A percentile compares a stretch with the other conserved stretches of the same genome.
phyloP scores from a whole-genome alignment of 371 early-diverging fungal species.

The Mucor lusitanicus region DNA sequence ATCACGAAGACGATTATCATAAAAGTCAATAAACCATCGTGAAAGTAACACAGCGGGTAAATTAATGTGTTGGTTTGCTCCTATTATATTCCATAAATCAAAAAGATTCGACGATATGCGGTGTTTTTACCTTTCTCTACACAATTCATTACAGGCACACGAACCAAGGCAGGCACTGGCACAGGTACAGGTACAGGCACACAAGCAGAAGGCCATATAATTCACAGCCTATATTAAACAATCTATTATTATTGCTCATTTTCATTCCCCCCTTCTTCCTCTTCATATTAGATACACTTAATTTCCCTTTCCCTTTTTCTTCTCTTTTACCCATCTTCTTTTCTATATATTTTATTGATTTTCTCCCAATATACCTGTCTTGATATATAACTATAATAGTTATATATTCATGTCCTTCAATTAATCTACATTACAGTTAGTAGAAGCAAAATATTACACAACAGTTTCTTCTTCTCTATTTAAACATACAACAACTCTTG shows the following conservation, averaged over 20 bases:
- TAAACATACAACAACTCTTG: not conserved
- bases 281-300: not conserved
- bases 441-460: not conserved
- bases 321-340: not conserved
- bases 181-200: not conserved
- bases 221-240: constrained; percentile 1
- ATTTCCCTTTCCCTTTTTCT: not conserved
- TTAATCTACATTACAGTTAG: not conserved
- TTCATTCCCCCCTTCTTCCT: not conserved
- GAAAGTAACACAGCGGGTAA: not conserved
- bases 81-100: not conserved
- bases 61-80: not conserved
- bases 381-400: not conserved
- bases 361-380: not conserved
- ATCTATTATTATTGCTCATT: not conserved
- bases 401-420: not conserved
- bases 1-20: not conserved
- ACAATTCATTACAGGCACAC: not conserved
- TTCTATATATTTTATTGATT: not conserved
- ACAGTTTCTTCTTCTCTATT: not conserved
- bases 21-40: not conserved
- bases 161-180: not conserved
- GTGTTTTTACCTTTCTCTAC: not conserved
- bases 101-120: not conserved
- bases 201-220: not conserved